Percentiles rank a stretch among this genome's conserved stretches.
These are phyloP conservation scores for Lentinula detonsa DNA, from an alignment of 768 basidiomycete species.

Conservation along the genomic window DNA sequence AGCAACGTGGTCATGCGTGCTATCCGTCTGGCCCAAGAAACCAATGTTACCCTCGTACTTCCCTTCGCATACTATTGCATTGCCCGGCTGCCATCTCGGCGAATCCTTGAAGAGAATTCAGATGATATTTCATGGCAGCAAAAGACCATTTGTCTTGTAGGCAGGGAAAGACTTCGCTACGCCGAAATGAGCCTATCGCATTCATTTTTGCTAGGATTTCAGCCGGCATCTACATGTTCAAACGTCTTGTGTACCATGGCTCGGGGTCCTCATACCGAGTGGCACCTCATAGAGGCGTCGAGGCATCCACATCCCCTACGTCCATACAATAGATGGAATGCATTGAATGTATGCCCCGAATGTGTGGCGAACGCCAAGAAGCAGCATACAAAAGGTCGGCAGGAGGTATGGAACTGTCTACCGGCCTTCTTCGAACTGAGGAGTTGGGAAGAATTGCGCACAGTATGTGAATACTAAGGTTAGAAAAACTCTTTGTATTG, in stretches of 20 bases:
- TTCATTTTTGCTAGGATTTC: conserved; percentile 34
- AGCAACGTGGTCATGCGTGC: conserved; percentile 37
- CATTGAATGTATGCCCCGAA: conserved; percentile 15
- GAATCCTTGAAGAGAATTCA: conserved; percentile 29
- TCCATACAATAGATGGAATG: conserved; percentile 12
- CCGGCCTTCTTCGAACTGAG: conserved; percentile 16
- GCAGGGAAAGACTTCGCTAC: conserved; percentile 32
- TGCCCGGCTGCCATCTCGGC: conserved; percentile 31
- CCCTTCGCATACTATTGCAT: conserved; percentile 48
- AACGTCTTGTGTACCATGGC: conserved; percentile 25
- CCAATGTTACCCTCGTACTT: conserved; percentile 30
- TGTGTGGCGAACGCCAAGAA: conserved; percentile 14
- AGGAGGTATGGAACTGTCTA: conserved; percentile 18
- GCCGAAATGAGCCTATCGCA: conserved; percentile 37
- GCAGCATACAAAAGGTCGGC: conserved; percentile 15
- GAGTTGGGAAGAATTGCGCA: conserved; percentile 12
- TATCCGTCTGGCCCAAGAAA: conserved; percentile 36
- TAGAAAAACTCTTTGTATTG: not conserved
- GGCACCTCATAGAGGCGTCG: conserved; percentile 33
- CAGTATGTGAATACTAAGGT: not conserved
- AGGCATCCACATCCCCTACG: conserved; percentile 22
- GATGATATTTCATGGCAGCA: conserved; percentile 32
- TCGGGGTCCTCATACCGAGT: conserved; percentile 34
- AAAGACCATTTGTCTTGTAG: conserved; percentile 33
- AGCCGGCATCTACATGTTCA: conserved; percentile 23